A percentile compares a stretch with the other conserved stretches of the same genome.
These are phyloP conservation scores for Ophiocordyceps camponoti-saundersi DNA, from an alignment of 2,329 filamentous ascomycete genomes.

Conservation along the genomic window DNA sequence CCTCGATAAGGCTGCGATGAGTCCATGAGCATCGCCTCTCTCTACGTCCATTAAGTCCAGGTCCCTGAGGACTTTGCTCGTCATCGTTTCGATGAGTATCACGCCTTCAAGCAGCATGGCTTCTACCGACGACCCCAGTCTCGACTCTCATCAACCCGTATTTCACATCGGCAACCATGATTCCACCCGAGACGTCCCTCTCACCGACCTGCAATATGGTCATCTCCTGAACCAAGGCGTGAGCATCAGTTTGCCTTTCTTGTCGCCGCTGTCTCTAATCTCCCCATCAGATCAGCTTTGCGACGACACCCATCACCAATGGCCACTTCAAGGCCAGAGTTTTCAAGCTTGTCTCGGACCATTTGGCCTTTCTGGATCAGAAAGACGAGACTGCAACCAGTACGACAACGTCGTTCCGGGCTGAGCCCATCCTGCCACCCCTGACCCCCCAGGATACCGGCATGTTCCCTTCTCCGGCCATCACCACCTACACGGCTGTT, in stretches of 20 bases:
- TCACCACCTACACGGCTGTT: conserved; percentile 60
- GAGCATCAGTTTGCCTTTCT: conserved; percentile 17
- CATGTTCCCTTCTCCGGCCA: conserved; percentile 48
- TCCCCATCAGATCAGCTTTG: conserved; percentile 50
- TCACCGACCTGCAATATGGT: conserved; percentile 46
- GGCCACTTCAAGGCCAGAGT: conserved; percentile 53
- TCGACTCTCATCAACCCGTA: conserved; percentile 16
- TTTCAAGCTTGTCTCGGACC: conserved; percentile 39
- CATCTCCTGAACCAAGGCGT: conserved; percentile 54
- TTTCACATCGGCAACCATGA: conserved; percentile 67
- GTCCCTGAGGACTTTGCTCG: not conserved
- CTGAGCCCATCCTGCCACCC: conserved; percentile 44
- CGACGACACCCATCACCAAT: conserved; percentile 66
- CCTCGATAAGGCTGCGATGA: not conserved
- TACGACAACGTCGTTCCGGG: conserved; percentile 26
- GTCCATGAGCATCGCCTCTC: not conserved
- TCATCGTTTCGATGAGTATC: not conserved
- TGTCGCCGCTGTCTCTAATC: not conserved
- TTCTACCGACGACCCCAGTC: conserved; percentile 9
- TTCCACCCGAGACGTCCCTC: conserved; percentile 39
- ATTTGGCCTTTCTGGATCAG: conserved; percentile 29
- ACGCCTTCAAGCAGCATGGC: conserved; percentile 7
- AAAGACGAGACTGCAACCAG: conserved; percentile 19
- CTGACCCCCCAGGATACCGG: conserved; percentile 67
- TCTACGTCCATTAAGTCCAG: not conserved